Base-by-base conservation (phyloP, 345 rosid species). In the Eucalyptus paniculata region DNA sequence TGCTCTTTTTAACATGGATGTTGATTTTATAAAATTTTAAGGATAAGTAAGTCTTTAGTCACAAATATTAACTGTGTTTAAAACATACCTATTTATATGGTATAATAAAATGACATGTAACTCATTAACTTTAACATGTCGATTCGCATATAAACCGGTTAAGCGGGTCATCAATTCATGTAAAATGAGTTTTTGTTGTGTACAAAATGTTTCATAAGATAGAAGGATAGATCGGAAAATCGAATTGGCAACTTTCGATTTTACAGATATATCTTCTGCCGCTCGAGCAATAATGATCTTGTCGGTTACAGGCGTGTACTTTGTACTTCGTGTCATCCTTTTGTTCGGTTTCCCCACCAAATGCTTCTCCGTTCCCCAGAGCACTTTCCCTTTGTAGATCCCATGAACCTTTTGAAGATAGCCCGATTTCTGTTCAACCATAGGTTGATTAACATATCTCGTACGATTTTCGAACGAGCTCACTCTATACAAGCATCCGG, bases 31-130 rank as follows among this genome's bases (percentile, higher is more conserved):
- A 34, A 9, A 37, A 7, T 72, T 34, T 69, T 37, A 34, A 37
- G 44, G 15, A 72, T 34, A 72, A 72, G 2, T 9, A 42, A 34
- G 45, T 72, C 5, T 72, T 34, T 37, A 37, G 14, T 72, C 21
- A 15, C 1, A 1, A 34, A 3, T 2, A 37, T 18, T 34, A 10
- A 10, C 2, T 18, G 44, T 19, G 45, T 72, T 10, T 10, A 37
- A 72, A 34, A 9, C 26, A 1, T 72, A 23, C 2, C 12, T 17
- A 17, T 32, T 16, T 67, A 32, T 32, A 15, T n/a, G 0, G 37
- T 7, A 16, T 32, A 32, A 67, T 69, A 18, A 9, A 69, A 69
- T 32, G 42, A 9, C 9, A 5, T 1, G 4, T 32, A 32, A 18
- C 8, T 17, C 7, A 6, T 69, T 9, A 17, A 32, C 24, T 72